These are phyloP conservation scores for Chaetomidium leptoderma DNA, from an alignment of 495 filamentous ascomycete genomes.

Conservation along the genomic window DNA sequence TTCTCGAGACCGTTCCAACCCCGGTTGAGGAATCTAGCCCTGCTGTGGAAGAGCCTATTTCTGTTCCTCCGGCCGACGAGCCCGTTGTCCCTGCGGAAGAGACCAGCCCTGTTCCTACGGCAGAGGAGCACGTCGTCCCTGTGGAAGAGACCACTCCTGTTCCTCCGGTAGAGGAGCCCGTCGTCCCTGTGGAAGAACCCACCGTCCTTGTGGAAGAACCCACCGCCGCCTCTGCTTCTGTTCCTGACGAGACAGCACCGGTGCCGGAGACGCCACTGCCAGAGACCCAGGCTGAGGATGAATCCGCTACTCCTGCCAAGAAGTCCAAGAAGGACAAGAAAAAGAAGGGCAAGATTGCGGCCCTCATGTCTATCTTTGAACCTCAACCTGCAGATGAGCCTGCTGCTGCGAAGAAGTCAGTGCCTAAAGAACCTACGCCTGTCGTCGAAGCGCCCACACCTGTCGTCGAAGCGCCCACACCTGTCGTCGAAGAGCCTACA, in stretches of 20 bases:
- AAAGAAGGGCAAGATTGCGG: constrained; percentile 21
- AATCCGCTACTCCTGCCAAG: constrained; percentile 14
- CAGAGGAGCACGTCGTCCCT: neutral
- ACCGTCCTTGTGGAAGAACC: neutral
- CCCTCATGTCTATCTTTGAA: neutral
- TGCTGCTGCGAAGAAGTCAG: neutral
- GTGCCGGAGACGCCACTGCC: neutral
- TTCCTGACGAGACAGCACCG: neutral
- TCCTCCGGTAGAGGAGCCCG: neutral
- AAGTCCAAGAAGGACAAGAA: constrained; percentile 39
- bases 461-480: neutral
- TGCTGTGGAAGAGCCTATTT: neutral
- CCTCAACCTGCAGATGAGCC: neutral
- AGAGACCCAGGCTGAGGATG: neutral
- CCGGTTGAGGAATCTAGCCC: constrained; percentile 7
- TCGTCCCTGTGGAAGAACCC: neutral
- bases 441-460: neutral
- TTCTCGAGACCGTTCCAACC: neutral
- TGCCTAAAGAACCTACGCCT: neutral
- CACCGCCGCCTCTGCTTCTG: neutral
- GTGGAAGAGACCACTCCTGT: neutral
- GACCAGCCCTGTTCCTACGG: neutral
- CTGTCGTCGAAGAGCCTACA: neutral
- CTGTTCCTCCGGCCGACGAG: neutral
- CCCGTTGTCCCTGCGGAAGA: neutral